A percentile compares a stretch with the other conserved stretches of the same genome.
Evolutionary conservation across 2,329 filamentous ascomycete species (phyloP).

Genomic region (Ilyonectria mors-panacis): DNA sequence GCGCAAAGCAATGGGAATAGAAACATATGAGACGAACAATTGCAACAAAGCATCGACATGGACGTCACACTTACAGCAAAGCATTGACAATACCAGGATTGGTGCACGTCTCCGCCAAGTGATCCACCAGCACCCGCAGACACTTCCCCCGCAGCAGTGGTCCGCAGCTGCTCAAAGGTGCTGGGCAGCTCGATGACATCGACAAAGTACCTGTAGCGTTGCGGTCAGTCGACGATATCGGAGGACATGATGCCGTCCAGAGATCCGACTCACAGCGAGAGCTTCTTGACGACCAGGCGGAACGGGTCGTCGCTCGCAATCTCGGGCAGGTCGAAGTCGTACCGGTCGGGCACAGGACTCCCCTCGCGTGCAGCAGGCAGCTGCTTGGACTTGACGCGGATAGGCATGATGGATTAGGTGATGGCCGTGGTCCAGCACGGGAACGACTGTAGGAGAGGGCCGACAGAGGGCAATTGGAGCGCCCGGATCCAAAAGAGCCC

Average conservation of each 20-base stretch:
- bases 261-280: constrained; percentile 68
- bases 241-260: background rate
- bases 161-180: constrained; percentile 81
- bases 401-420: constrained; percentile 50
- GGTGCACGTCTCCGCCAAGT: constrained; percentile 74
- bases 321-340: constrained; percentile 64
- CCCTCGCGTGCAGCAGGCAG: constrained; percentile 52
- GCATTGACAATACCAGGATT: constrained; percentile 81
- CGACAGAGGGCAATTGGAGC: constrained; percentile 4
- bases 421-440: constrained; percentile 4
- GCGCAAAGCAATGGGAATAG: constrained; percentile 1
- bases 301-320: constrained; percentile 74
- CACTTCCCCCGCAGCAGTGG: constrained; percentile 74
- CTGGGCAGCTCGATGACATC: constrained; percentile 75
- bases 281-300: constrained; percentile 75
- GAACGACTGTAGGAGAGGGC: background rate
- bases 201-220: constrained; percentile 70
- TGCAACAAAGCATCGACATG: background rate
- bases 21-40: background rate
- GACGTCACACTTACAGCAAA: constrained; percentile 71
- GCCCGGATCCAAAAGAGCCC: background rate
- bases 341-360: constrained; percentile 54
- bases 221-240: constrained; percentile 4
- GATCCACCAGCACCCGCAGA: constrained; percentile 72
- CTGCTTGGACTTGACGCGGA: constrained; percentile 55